Percentiles rank a stretch among this genome's conserved stretches.
Evolutionary conservation across 192 early-diverging fungal genomes (phyloP).

Genomic region (Thamnidium elegans): DNA sequence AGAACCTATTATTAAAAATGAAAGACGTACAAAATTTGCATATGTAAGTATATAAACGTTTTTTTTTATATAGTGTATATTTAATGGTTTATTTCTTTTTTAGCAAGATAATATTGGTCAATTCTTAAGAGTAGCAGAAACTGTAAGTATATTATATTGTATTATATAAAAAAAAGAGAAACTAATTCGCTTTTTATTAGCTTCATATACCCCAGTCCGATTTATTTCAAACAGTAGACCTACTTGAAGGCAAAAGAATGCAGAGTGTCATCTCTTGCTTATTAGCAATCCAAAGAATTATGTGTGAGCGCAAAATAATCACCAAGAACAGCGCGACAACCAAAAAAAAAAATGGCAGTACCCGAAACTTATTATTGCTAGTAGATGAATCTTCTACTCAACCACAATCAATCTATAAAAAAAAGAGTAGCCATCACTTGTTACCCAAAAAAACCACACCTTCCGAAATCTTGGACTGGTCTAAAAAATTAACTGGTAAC

Average conservation of each 20-base stretch:
- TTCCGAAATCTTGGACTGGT: neutral
- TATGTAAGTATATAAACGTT: neutral
- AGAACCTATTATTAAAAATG: neutral
- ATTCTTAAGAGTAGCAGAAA: slow-evolving; percentile 65
- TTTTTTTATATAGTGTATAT: neutral
- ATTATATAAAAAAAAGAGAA: neutral
- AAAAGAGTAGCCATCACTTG: neutral
- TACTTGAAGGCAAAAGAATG: slow-evolving; percentile 83
- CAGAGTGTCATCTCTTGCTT: slow-evolving; percentile 35
- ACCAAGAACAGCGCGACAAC: neutral
- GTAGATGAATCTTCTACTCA: neutral
- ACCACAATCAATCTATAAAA: neutral
- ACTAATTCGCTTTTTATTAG: slow-evolving; percentile 23
- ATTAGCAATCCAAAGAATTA: slow-evolving; percentile 11
- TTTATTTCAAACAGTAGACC: slow-evolving; percentile 79
- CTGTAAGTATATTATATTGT: slow-evolving; percentile 25
- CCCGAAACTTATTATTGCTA: neutral
- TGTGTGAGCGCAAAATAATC: neutral
- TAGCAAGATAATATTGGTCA: slow-evolving; percentile 82
- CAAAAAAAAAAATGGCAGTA: neutral
- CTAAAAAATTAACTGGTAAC: neutral
- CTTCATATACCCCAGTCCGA: slow-evolving; percentile 75
- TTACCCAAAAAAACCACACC: neutral
- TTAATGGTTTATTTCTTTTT: neutral
- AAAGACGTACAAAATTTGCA: neutral